These are phyloP conservation scores for Besnoitia besnoiti DNA, from an alignment of 169 alveolate genomes.

Conservation along the genomic window DNA sequence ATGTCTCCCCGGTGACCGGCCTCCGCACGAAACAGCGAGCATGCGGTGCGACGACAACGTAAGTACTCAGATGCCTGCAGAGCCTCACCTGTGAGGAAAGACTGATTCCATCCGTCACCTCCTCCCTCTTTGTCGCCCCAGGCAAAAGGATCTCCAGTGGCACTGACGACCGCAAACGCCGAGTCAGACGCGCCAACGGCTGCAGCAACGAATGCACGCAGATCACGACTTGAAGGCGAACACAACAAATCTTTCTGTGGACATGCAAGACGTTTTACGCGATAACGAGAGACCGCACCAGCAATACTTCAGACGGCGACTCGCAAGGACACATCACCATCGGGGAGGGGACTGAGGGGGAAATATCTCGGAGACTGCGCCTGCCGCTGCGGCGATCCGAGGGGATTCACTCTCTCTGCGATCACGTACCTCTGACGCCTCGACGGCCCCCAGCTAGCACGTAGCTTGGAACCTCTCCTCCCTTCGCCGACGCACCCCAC, in stretches of 20 bases:
- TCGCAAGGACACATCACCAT: too few relatives aligned
- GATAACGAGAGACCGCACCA: too few relatives aligned
- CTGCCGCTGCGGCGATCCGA: too few relatives aligned
- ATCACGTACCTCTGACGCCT: conserved; percentile 13
- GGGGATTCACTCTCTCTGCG: background rate
- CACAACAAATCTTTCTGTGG: background rate
- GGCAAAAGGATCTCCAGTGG: background rate
- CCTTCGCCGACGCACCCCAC: background rate
- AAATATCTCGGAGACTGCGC: too few relatives aligned
- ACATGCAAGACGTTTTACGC: too few relatives aligned
- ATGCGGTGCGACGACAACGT: too few relatives aligned
- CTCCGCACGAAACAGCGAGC: too few relatives aligned
- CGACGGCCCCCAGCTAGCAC: background rate
- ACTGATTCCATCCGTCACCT: conserved; percentile 23
- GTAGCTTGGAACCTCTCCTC: conserved; percentile 3
- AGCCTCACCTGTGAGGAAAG: background rate
- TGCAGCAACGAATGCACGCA: background rate
- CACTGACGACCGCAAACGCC: background rate
- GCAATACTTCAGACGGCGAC: too few relatives aligned
- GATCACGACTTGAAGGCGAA: background rate
- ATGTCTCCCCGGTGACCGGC: too few relatives aligned
- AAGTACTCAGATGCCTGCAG: too few relatives aligned
- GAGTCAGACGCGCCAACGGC: conserved; percentile 12
- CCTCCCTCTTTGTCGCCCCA: conserved; percentile 31
- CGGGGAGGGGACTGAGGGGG: too few relatives aligned